These are phyloP conservation scores for Globisporangium nagaii DNA, from an alignment of 352 stramenopile species.

Conservation along the genomic window DNA sequence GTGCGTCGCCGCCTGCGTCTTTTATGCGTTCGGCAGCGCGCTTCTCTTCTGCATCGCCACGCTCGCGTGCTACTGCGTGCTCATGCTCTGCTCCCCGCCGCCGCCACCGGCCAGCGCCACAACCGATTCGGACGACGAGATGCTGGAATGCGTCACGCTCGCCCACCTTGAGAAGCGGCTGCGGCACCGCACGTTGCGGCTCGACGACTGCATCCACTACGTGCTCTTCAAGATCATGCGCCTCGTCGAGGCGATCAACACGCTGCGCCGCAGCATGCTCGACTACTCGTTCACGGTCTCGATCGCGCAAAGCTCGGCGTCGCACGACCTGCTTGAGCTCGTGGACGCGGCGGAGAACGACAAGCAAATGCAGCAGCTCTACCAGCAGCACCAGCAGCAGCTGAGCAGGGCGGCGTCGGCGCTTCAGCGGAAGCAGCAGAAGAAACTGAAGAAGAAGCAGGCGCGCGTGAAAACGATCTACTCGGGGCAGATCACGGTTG, in stretches of 20 bases:
- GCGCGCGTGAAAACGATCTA: constrained; percentile 1
- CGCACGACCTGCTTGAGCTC: constrained; percentile 9
- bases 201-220: constrained; percentile 11
- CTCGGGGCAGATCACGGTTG: constrained; percentile 7
- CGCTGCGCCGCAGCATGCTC: constrained; percentile 14
- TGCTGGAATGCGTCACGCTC: constrained; percentile 11
- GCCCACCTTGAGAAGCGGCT: constrained; percentile 9
- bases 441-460: constrained; percentile 3
- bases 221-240: constrained; percentile 10
- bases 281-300: constrained; percentile 15
- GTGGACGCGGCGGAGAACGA: constrained; percentile 1
- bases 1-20: constrained; percentile 1
- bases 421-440: background rate
- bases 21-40: constrained; percentile 9
- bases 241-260: constrained; percentile 9
- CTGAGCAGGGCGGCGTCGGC: background rate
- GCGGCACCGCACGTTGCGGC: background rate
- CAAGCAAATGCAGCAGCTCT: background rate
- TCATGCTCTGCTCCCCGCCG: background rate
- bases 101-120: background rate
- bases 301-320: constrained; percentile 6
- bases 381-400: constrained; percentile 1
- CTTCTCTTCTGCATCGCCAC: constrained; percentile 8
- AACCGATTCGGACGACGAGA: constrained; percentile 7
- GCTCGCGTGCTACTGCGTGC: constrained; percentile 1